Evolutionary conservation across 768 basidiomycete species (phyloP).

Genomic region (Dendrothele bispora): DNA sequence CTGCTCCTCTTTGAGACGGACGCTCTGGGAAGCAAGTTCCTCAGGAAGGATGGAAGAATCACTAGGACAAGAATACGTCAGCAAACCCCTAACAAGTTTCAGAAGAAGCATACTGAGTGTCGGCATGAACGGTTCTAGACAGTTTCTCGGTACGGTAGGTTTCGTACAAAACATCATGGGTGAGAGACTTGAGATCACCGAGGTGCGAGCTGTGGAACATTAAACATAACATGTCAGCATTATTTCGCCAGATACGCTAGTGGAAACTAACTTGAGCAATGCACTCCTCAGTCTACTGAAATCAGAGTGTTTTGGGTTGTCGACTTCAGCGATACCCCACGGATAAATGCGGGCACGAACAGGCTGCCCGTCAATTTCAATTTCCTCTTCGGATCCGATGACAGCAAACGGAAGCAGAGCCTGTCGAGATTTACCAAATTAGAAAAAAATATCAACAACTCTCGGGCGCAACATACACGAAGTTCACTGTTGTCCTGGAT

Average conservation of each 20-base stretch:
- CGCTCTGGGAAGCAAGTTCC: conserved; percentile 94
- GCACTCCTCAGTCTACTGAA: conserved; percentile 92
- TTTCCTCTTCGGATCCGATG: conserved; percentile 95
- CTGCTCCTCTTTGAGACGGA: conserved; percentile 98
- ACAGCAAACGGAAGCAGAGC: conserved; percentile 95
- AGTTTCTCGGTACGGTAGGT: conserved; percentile 98
- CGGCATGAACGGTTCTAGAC: conserved; percentile 83
- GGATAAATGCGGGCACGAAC: conserved; percentile 95
- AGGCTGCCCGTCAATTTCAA: conserved; percentile 88
- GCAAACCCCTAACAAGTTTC: conserved; percentile 4
- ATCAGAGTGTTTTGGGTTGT: conserved; percentile 99
- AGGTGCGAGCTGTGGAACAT: conserved; percentile 73
- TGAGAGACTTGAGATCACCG: conserved; percentile 91
- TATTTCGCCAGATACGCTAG: background rate
- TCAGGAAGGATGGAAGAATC: conserved; percentile 93
- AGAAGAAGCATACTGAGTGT: conserved; percentile 57
- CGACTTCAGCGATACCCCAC: conserved; percentile 98
- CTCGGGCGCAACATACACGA: conserved; percentile 53
- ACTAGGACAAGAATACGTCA: conserved; percentile 39
- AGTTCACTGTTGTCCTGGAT: conserved; percentile 97
- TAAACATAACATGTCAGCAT: conserved; percentile 8
- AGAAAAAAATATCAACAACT: background rate
- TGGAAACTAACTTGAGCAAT: conserved; percentile 69
- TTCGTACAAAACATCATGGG: conserved; percentile 93
- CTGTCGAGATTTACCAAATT: conserved; percentile 32